Conservation (phyloP, 2,329 filamentous ascomycete species). For the Trichophyton schoenleinii region DNA sequence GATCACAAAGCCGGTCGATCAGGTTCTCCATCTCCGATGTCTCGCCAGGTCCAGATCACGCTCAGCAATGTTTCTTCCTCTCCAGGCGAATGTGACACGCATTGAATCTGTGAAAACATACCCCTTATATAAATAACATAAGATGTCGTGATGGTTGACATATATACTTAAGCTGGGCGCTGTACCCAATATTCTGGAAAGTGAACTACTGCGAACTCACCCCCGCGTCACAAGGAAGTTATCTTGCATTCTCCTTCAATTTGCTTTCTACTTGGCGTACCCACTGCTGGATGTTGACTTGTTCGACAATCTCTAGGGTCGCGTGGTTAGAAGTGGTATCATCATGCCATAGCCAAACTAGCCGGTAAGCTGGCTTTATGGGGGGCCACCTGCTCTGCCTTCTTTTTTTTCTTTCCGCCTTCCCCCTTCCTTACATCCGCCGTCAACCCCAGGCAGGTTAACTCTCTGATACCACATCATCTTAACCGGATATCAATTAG, state of each 20-base stretch:
- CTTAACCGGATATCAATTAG: background rate
- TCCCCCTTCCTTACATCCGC: background rate
- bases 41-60: background rate
- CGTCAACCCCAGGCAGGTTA: background rate
- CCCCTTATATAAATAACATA: background rate
- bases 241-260: background rate
- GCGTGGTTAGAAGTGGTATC: background rate
- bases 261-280: conserved; percentile 1
- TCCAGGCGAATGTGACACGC: background rate
- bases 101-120: background rate
- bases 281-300: background rate
- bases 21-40: background rate
- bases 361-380: background rate
- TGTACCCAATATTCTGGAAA: background rate
- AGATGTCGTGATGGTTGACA: background rate
- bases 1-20: background rate
- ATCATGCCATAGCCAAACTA: background rate
- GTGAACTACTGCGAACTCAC: background rate
- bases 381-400: background rate
- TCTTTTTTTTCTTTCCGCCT: background rate
- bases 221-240: background rate
- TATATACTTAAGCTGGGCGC: background rate
- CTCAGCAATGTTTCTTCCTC: background rate
- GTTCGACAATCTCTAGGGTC: background rate
- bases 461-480: background rate